Evolutionary conservation across 2,329 filamentous ascomycete species (phyloP).

Genomic region (Paecilomyces sp.): DNA sequence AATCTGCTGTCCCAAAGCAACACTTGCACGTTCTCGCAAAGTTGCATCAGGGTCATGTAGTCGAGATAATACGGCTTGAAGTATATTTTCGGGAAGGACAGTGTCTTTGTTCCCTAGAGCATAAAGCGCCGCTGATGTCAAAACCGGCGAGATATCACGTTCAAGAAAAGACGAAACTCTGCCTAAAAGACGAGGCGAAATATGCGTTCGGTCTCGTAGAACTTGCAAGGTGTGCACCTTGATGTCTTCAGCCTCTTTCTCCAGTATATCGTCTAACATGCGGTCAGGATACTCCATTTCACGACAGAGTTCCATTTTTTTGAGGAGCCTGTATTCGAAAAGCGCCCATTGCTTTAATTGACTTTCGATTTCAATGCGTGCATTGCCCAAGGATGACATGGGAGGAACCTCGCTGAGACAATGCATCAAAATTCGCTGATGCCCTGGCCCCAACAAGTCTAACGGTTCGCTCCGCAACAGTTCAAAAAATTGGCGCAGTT

Average conservation of each 20-base stretch:
- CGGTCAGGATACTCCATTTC: neutral
- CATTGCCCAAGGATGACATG: neutral
- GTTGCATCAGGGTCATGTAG: neutral
- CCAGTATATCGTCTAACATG: neutral
- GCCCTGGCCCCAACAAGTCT: constrained; percentile 30
- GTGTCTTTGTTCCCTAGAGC: neutral
- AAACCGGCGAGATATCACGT: neutral
- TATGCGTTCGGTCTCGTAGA: neutral
- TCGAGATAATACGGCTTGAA: neutral
- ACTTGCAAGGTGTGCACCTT: neutral
- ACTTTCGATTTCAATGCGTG: neutral
- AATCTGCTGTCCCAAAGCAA: neutral
- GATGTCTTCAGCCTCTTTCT: neutral
- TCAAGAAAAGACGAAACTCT: neutral
- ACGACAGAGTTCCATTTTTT: neutral
- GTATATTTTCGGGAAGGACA: neutral
- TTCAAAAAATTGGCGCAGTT: constrained; percentile 19
- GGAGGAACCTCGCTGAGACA: constrained; percentile 26
- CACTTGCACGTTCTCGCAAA: neutral
- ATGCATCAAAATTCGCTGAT: constrained; percentile 34
- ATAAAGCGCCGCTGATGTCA: neutral
- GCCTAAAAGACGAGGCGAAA: neutral
- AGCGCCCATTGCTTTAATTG: neutral
- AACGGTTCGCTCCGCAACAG: constrained; percentile 24
- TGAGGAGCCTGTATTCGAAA: neutral